Percentiles rank a stretch among this genome's conserved stretches.
These are phyloP conservation scores for Trametes meyenii DNA, from an alignment of 768 basidiomycete species.

Conservation along the genomic window DNA sequence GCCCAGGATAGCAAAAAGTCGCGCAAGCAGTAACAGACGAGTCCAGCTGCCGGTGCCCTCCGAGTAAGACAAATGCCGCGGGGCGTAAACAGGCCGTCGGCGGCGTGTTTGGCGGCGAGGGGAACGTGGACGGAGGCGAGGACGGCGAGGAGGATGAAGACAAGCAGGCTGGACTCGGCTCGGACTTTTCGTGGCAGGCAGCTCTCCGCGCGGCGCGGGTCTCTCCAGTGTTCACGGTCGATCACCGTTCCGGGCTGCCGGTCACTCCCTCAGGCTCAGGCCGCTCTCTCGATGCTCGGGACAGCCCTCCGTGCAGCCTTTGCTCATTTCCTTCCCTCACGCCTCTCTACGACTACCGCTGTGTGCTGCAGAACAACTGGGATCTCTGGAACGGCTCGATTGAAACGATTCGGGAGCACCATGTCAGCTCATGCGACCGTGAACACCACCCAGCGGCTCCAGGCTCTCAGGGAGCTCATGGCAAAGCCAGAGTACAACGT, in stretches of 20 bases:
- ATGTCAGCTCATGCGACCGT: constrained; percentile 51
- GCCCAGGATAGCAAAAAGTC: background rate
- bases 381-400: background rate
- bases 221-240: background rate
- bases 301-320: background rate
- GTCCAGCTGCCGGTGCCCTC: background rate
- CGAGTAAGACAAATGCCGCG: background rate
- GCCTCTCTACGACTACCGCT: background rate
- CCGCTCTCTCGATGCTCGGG: constrained; percentile 7
- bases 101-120: background rate
- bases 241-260: constrained; percentile 18
- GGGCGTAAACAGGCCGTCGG: background rate
- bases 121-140: background rate
- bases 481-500: constrained; percentile 53
- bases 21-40: background rate
- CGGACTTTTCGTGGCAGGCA: constrained; percentile 7
- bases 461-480: constrained; percentile 72
- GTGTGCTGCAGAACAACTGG: background rate
- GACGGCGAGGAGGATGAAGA: background rate
- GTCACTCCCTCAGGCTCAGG: constrained; percentile 1
- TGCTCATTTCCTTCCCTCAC: background rate
- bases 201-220: background rate
- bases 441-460: constrained; percentile 64
- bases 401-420: constrained; percentile 16
- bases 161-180: background rate